Evolutionary conservation across 1,284 basidiomycete genomes (phyloP).

Genomic region (Microbotryomycetes sp.): DNA sequence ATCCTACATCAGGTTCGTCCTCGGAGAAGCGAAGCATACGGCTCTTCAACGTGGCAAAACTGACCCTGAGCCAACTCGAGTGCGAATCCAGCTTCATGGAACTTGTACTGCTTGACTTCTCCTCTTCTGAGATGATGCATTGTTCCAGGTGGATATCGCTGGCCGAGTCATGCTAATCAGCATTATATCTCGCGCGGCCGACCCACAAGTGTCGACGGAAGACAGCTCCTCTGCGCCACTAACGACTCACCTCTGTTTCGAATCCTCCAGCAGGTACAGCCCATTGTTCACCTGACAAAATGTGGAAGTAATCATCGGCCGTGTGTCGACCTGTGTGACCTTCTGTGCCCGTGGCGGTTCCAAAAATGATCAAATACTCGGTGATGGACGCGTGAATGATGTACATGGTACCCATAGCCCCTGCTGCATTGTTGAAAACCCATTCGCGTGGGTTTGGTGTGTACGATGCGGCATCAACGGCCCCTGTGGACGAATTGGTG

Average conservation of each 20-base stretch:
- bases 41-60: conserved; percentile 32
- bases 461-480: conserved; percentile 19
- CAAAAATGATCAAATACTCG: conserved; percentile 78
- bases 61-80: conserved; percentile 87
- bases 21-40: neutral
- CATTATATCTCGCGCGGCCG: neutral
- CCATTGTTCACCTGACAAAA: conserved; percentile 86
- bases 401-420: conserved; percentile 97
- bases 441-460: conserved; percentile 57
- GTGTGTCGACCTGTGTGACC: conserved; percentile 91
- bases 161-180: conserved; percentile 6
- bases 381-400: conserved; percentile 69
- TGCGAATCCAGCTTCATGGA: conserved; percentile 91
- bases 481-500: conserved; percentile 1
- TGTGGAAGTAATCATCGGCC: conserved; percentile 97
- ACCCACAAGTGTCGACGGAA: neutral
- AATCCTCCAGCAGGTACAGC: conserved; percentile 76
- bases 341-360: conserved; percentile 91
- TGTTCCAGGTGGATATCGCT: conserved; percentile 68
- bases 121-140: conserved; percentile 79
- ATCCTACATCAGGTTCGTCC: neutral
- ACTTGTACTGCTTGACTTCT: conserved; percentile 90
- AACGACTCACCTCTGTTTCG: conserved; percentile 62
- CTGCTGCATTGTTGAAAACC: conserved; percentile 97
- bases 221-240: conserved; percentile 1